These are phyloP conservation scores for Penicillium corylophilum DNA, from an alignment of 2,329 filamentous ascomycete genomes.

Conservation along the genomic window DNA sequence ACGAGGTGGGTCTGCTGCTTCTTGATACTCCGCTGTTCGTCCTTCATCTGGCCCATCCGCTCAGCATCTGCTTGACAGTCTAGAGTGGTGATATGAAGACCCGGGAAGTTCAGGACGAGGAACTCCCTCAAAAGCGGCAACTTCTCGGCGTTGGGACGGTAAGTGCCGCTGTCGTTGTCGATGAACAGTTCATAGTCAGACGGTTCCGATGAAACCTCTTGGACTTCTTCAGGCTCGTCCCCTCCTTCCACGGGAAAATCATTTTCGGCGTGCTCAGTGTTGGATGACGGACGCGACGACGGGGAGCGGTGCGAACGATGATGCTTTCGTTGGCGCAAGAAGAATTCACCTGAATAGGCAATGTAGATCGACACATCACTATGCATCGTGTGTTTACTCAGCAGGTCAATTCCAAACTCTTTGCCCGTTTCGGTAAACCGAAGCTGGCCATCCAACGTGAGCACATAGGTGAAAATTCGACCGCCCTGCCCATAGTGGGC, in stretches of 20 bases:
- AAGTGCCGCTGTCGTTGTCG: conserved; percentile 93
- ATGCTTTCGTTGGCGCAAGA: conserved; percentile 68
- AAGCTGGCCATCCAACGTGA: conserved; percentile 81
- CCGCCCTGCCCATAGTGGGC: conserved; percentile 83
- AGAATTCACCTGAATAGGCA: conserved; percentile 90
- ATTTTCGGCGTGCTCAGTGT: conserved; percentile 39
- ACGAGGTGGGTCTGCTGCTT: conserved; percentile 58
- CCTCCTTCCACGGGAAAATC: conserved; percentile 34
- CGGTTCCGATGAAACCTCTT: conserved; percentile 53
- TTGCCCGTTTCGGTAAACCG: conserved; percentile 95
- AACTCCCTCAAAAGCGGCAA: conserved; percentile 71
- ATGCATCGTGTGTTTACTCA: conserved; percentile 97
- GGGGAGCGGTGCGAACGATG: conserved; percentile 33
- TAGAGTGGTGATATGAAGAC: conserved; percentile 69
- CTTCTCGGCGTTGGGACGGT: conserved; percentile 76
- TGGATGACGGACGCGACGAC: conserved; percentile 15
- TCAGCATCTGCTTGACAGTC: conserved; percentile 73
- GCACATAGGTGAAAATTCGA: conserved; percentile 85
- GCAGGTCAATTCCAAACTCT: conserved; percentile 88
- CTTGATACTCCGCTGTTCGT: conserved; percentile 71
- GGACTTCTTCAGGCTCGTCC: conserved; percentile 36
- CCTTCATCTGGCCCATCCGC: conserved; percentile 71
- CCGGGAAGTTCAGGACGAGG: conserved; percentile 71
- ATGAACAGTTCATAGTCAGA: conserved; percentile 79
- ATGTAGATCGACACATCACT: conserved; percentile 89